Conservation (phyloP, 371 early-diverging fungal species). For the Mucor piriformis region DNA sequence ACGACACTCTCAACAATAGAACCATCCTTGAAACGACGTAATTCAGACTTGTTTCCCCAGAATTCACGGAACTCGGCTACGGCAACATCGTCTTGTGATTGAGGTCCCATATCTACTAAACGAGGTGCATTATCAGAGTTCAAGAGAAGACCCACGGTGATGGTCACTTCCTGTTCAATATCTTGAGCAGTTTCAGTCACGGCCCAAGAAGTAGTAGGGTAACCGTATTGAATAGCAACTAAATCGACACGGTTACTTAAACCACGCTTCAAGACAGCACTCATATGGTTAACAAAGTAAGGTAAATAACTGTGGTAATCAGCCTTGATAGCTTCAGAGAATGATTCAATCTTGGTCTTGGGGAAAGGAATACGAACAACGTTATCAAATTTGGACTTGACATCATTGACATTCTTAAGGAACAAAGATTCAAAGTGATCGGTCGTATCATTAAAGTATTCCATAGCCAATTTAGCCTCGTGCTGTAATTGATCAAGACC, state of each 20-base stretch:
- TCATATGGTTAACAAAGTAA: conserved; percentile 52
- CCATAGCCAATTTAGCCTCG: conserved; percentile 68
- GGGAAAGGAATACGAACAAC: conserved; percentile 33
- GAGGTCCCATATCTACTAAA: conserved; percentile 82
- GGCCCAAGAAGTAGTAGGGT: conserved; percentile 36
- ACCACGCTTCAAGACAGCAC: conserved; percentile 60
- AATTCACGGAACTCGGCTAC: conserved; percentile 75
- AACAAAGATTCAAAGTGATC: conserved; percentile 79
- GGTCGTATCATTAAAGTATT: conserved; percentile 61
- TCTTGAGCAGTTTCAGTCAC: conserved; percentile 23
- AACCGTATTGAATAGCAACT: conserved; percentile 52
- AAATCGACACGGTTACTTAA: conserved; percentile 70
- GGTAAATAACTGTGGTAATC: conserved; percentile 63
- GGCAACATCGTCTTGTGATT: conserved; percentile 62
- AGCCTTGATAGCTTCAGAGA: conserved; percentile 51
- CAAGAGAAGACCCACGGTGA: conserved; percentile 72
- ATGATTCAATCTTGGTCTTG: conserved; percentile 29
- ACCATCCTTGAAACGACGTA: conserved; percentile 90
- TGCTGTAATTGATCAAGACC: conserved; percentile 68
- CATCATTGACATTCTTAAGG: conserved; percentile 68
- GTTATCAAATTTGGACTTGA: conserved; percentile 69
- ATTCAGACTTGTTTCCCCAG: conserved; percentile 85
- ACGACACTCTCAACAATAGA: conserved; percentile 83
- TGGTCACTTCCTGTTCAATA: conserved; percentile 19
- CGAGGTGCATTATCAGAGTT: conserved; percentile 68